Conservation (phyloP, 106 monocot species). For the Cymbidium sinense region DNA sequence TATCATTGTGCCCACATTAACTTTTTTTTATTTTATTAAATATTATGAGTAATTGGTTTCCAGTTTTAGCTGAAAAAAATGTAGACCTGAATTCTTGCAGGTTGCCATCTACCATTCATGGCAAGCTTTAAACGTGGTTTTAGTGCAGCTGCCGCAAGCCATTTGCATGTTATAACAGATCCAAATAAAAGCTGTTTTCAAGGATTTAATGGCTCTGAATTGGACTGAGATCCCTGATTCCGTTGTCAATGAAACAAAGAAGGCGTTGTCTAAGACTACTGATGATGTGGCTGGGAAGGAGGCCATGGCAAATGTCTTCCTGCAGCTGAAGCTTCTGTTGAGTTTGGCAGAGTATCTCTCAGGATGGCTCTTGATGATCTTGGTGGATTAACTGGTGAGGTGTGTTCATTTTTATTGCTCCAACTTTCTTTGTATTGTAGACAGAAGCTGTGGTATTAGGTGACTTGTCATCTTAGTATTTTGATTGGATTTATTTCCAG, state of each 20-base stretch:
- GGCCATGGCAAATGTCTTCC: slow-evolving; percentile 54
- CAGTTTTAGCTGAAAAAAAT: background rate
- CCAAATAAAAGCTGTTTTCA: slow-evolving; percentile 68
- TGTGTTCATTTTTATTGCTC: slow-evolving; percentile 15
- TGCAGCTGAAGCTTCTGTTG: slow-evolving; percentile 78
- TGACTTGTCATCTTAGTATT: background rate
- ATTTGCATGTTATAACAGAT: slow-evolving; percentile 32
- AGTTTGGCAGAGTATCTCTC: slow-evolving; percentile 80
- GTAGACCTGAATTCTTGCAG: background rate
- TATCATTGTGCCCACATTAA: background rate
- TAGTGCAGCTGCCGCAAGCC: slow-evolving; percentile 3
- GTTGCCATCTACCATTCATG: background rate
- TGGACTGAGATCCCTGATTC: slow-evolving; percentile 84
- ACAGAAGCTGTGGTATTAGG: too few relatives aligned
- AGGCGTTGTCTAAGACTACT: slow-evolving; percentile 67
- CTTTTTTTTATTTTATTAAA: background rate
- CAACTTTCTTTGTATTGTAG: background rate
- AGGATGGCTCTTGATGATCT: slow-evolving; percentile 97
- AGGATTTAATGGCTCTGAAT: slow-evolving; percentile 79
- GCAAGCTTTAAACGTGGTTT: slow-evolving; percentile 5
- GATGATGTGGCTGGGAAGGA: slow-evolving; percentile 68
- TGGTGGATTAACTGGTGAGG: slow-evolving; percentile 75
- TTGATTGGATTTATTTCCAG: slow-evolving; percentile 27
- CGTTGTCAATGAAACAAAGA: slow-evolving; percentile 49
- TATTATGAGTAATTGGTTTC: background rate